These are phyloP conservation scores for Tolypocladium tundrense DNA, from an alignment of 2,329 filamentous ascomycete genomes.

Conservation along the genomic window DNA sequence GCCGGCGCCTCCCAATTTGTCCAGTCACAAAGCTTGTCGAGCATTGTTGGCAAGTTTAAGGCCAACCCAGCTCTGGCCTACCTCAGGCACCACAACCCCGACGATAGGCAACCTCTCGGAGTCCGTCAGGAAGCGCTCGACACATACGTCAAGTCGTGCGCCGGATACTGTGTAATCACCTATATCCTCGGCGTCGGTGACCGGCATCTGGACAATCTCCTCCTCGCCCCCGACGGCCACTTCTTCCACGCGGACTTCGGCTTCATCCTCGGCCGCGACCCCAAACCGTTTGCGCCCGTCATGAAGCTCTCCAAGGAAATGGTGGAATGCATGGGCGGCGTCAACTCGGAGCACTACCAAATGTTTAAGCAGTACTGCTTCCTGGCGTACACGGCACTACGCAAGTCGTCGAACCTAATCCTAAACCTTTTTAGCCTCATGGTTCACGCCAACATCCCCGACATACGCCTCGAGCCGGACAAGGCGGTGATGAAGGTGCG, in stretches of 20 bases:
- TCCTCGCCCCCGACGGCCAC: slow-evolving; percentile 79
- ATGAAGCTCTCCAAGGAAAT: slow-evolving; percentile 98
- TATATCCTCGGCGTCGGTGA: slow-evolving; percentile 96
- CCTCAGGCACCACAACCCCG: slow-evolving; percentile 80
- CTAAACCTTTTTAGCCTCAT: slow-evolving; percentile 93
- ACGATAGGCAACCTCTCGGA: slow-evolving; percentile 68
- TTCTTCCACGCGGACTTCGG: slow-evolving; percentile 99
- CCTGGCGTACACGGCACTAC: slow-evolving; percentile 81
- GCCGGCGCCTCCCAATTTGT: slow-evolving; percentile 93
- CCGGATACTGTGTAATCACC: slow-evolving; percentile 96
- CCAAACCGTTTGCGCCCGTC: slow-evolving; percentile 90
- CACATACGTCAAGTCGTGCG: slow-evolving; percentile 90
- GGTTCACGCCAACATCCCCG: slow-evolving; percentile 95
- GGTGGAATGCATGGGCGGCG: slow-evolving; percentile 96
- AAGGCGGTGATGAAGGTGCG: slow-evolving; percentile 92
- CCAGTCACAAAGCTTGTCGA: slow-evolving; percentile 72
- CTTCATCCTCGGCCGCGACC: slow-evolving; percentile 92
- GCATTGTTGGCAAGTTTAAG: slow-evolving; percentile 75
- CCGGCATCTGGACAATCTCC: slow-evolving; percentile 87
- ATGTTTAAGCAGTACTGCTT: slow-evolving; percentile 95
- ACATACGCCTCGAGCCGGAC: slow-evolving; percentile 85
- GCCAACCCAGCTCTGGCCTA: slow-evolving; percentile 67
- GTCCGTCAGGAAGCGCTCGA: slow-evolving; percentile 90
- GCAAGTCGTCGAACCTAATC: slow-evolving; percentile 84
- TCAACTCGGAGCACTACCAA: slow-evolving; percentile 68